Evolutionary conservation across 352 stramenopile genomes (phyloP).

Genomic region (Nothophytophthora sp.): DNA sequence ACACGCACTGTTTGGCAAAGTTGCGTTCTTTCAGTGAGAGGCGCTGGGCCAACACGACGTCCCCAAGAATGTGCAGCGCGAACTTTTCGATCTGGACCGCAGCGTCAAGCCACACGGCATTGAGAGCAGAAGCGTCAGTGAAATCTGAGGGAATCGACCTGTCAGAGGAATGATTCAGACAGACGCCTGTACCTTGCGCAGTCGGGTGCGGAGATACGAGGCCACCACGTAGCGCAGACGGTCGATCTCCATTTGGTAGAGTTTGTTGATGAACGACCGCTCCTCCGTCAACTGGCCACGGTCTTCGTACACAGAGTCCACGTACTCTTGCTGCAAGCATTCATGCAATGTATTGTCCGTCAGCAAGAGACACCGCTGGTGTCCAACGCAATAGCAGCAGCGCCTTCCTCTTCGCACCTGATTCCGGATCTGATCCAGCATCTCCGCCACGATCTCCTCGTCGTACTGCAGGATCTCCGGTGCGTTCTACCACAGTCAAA

Average conservation of each 20-base stretch:
- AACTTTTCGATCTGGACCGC: conserved; percentile 77
- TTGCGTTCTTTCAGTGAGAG: conserved; percentile 74
- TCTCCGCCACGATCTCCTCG: conserved; percentile 79
- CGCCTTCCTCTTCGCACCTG: conserved; percentile 32
- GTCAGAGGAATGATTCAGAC: not conserved
- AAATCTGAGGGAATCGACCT: not conserved
- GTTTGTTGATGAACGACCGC: conserved; percentile 80
- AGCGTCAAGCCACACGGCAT: too few relatives aligned
- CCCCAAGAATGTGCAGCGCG: conserved; percentile 56
- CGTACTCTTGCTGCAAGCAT: conserved; percentile 72
- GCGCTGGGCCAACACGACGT: conserved; percentile 44
- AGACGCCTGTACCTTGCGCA: conserved; percentile 54
- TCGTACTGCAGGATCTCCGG: conserved; percentile 77
- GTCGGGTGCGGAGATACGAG: conserved; percentile 77
- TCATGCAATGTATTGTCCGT: not conserved
- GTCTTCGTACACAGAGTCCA: conserved; percentile 79
- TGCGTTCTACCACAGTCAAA: conserved; percentile 48
- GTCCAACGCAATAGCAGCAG: not conserved
- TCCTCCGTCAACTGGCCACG: conserved; percentile 66
- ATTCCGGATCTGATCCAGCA: conserved; percentile 85
- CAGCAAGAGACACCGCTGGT: not conserved
- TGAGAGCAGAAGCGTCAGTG: too few relatives aligned
- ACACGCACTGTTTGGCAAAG: conserved; percentile 73
- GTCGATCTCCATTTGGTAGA: conserved; percentile 91
- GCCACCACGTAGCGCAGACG: conserved; percentile 83